phyloP scores from a whole-genome alignment of 768 basidiomycete genomes.

The Pulveroboletus ravenelii region DNA sequence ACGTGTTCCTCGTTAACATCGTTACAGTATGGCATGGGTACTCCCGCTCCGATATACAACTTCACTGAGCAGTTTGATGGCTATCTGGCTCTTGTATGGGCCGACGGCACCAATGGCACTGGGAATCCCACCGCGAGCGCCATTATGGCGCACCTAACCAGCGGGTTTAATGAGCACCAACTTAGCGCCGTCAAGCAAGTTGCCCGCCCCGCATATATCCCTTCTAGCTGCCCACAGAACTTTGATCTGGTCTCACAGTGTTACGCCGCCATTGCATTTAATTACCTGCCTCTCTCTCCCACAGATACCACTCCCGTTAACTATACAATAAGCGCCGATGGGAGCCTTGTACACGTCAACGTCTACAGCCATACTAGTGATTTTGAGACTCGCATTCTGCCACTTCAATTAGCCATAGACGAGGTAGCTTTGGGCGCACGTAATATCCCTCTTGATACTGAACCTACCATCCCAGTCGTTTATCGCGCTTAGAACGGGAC shows the following conservation, averaged over 20 bases:
- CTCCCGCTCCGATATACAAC: constrained; percentile 44
- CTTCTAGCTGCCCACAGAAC: constrained; percentile 62
- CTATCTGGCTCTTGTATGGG: constrained; percentile 57
- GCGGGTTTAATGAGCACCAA: constrained; percentile 46
- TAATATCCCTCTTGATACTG: neutral
- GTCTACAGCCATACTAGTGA: constrained; percentile 63
- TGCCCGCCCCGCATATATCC: constrained; percentile 44
- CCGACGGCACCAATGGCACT: constrained; percentile 56
- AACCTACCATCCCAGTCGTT: constrained; percentile 47
- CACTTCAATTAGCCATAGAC: constrained; percentile 76
- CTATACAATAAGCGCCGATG: constrained; percentile 69
- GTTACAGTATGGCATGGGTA: constrained; percentile 58
- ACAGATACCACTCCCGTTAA: constrained; percentile 40
- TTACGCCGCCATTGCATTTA: constrained; percentile 63
- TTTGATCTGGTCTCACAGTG: constrained; percentile 67
- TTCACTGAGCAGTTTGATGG: constrained; percentile 50
- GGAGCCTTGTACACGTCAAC: constrained; percentile 59
- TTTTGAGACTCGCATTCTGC: constrained; percentile 62
- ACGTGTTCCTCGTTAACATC: neutral
- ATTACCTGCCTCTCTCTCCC: constrained; percentile 43
- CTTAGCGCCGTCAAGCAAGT: constrained; percentile 46
- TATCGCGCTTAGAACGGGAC: constrained; percentile 62
- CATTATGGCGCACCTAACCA: constrained; percentile 59
- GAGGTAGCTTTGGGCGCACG: constrained; percentile 35
- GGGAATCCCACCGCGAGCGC: constrained; percentile 50